Base-by-base conservation (phyloP, 805 yeast genomes). In the Candida xiaguanensis region DNA sequence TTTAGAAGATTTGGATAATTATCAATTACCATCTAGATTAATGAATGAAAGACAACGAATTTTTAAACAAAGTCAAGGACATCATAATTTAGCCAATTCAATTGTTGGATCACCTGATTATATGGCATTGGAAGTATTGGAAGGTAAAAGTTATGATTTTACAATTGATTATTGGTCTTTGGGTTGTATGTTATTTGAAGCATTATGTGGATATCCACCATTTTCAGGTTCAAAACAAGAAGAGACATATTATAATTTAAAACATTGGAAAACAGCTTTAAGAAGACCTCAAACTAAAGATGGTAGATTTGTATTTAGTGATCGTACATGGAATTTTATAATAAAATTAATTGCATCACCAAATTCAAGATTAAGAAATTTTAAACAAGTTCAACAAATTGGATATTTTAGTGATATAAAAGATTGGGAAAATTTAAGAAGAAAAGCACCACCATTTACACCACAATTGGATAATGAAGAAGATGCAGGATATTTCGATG, bases 91-190 rank as follows among this genome's bases (percentile, higher is more conserved):
- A 54, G 98, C 99, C 13, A 86, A 87, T 52, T 88, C 97, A 1
- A 87, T 91, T 50, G 99, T 93, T 12, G 99, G 99, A 1, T 85
- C 95, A 4, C 99, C 99, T 1, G 99, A 93, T 62, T 93, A 93
- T 58, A 93, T 93, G 99, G 99, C 99, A 1, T 72, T 93, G 36
- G 99, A 93, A 61, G 98, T 93, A 9, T 75, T 93, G 39, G 95
- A 88, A 61, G 99, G 99, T 6, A 85, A 84, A 55, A 80, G 82
- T 42, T 93, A 93, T 61, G 96, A 93, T 58, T 90, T 83, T 59
- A 91, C 99, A 12, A 95, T 95, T 42, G 99, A 93, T 67, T 93
- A 93, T 61, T 93, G 99, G 99, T 90, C 98, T 0, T 70, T 93
- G 42, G 99, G 99, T 4, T 93, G 99, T 64, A 93, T 93, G 82